These are phyloP conservation scores for Heterobasidion irregulare DNA, from an alignment of 1,284 basidiomycete genomes.

Conservation along the genomic window DNA sequence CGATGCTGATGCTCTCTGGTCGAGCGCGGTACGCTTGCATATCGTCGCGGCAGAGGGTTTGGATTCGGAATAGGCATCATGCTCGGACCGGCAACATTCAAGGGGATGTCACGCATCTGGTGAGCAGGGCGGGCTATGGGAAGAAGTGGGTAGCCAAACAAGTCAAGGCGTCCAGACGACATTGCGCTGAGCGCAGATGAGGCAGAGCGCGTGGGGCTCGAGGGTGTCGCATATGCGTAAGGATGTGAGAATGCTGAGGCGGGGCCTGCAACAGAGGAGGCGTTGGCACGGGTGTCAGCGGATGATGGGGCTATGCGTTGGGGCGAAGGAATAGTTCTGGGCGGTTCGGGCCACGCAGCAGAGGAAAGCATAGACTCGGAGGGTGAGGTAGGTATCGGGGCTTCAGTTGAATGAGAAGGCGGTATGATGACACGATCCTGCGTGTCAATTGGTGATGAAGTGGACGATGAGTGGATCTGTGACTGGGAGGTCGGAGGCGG, in stretches of 20 bases:
- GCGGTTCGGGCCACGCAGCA: constrained; percentile 22
- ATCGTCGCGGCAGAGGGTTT: not conserved
- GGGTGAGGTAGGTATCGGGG: constrained; percentile 3
- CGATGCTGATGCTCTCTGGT: constrained; percentile 5
- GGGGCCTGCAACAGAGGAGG: not conserved
- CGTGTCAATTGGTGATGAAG: not conserved
- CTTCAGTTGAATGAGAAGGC: constrained; percentile 2
- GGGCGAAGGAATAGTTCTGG: constrained; percentile 15
- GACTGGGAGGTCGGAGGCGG: constrained; percentile 6
- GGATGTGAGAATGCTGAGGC: not conserved
- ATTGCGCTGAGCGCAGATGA: constrained; percentile 17
- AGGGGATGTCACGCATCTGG: constrained; percentile 7
- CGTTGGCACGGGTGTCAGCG: not conserved
- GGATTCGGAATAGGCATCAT: constrained; percentile 3
- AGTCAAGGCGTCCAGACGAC: constrained; percentile 5
- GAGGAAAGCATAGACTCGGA: constrained; percentile 17
- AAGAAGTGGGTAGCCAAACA: constrained; percentile 13
- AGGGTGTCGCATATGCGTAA: constrained; percentile 11
- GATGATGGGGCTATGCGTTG: not conserved
- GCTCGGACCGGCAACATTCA: constrained; percentile 12
- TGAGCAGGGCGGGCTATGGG: constrained; percentile 5
- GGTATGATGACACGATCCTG: not conserved
- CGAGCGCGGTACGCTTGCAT: not conserved
- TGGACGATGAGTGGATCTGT: not conserved
- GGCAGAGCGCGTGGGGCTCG: constrained; percentile 14